Evolutionary conservation across 345 rosid species (phyloP).

Genomic region (Sisymbrium altissimum): DNA sequence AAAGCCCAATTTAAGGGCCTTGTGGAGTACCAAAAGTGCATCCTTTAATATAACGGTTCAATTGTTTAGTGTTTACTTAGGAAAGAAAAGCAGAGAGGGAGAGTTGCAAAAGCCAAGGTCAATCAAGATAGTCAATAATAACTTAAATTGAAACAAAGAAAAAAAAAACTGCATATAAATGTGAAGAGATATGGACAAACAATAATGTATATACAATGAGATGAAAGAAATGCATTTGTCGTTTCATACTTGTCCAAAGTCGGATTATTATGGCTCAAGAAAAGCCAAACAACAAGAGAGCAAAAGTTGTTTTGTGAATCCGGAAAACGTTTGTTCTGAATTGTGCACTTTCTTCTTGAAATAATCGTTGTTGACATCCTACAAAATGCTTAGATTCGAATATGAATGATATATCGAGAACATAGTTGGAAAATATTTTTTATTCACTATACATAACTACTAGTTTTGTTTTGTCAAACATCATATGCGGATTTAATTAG

Average conservation of each 20-base stretch:
- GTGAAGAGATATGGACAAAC: constrained; percentile 8
- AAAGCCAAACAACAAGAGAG: constrained; percentile 19
- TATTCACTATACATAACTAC: background rate
- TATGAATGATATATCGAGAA: background rate
- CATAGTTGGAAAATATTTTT: background rate
- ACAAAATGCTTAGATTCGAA: constrained; percentile 17
- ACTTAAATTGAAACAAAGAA: background rate
- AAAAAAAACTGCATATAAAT: background rate
- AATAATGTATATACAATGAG: background rate
- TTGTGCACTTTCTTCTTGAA: constrained; percentile 21
- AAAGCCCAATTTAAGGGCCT: background rate
- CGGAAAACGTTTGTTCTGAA: background rate
- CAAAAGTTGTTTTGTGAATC: background rate
- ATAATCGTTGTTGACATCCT: constrained; percentile 30
- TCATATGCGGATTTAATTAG: background rate
- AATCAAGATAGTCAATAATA: constrained; percentile 1
- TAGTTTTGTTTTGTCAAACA: background rate
- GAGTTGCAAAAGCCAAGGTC: constrained; percentile 21
- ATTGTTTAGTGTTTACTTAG: background rate
- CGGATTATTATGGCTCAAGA: constrained; percentile 2
- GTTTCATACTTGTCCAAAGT: constrained; percentile 17
- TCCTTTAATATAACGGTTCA: background rate
- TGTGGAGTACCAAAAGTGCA: background rate
- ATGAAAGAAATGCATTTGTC: constrained; percentile 29
- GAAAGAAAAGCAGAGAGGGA: background rate